Base-by-base conservation (phyloP, 352 stramenopile genomes). In the Pilasporangium apinafurcum region DNA sequence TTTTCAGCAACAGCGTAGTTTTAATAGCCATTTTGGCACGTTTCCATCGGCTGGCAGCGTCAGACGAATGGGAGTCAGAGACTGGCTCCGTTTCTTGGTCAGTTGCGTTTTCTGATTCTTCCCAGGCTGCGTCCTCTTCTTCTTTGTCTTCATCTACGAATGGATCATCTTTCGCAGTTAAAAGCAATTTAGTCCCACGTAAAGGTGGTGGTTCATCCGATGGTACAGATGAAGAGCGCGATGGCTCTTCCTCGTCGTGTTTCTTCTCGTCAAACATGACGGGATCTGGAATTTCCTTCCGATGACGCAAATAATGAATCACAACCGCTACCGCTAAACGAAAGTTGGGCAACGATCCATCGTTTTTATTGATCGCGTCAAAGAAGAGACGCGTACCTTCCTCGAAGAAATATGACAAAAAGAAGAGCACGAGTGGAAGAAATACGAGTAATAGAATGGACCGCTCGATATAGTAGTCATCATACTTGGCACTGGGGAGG, bases 351-450 rank as follows among this genome's bases (percentile, higher is more conserved):
- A 88, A 41, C 32, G 66, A 77, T 1, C 76, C 78, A 31, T 91
- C 75, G 0, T 50, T 68, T 48, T 83, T 86, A 65, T 86, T 70
- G 24, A 91, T 65, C 31, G 76, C 69, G 41, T 91, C 78, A 17
- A 75, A 41, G 49, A 91, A 88, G 31, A 91, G 53, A 12, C 78
- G 65, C n/a, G 43, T 66, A 2, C 59, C 51, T 41, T 88, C 76
- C 28, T 91, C 76, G 37, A 86, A 91, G n/a, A 86, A 60, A 51
- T 91, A 91, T 17, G 78, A 91, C 30, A 91, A 56, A 37, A 88
- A 67, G 59, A 88, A 82, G 18, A 91, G 61, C 41, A 83, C 44
- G 34, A 86, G 17, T 2, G 78, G 78, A 8, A 91, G 59, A 31
- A 76, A 43, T 7, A 78, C 57, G 36, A 91, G 58, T 24, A 83